Base-by-base conservation (phyloP, 2,329 filamentous ascomycete genomes). In the Pyricularia sp. region DNA sequence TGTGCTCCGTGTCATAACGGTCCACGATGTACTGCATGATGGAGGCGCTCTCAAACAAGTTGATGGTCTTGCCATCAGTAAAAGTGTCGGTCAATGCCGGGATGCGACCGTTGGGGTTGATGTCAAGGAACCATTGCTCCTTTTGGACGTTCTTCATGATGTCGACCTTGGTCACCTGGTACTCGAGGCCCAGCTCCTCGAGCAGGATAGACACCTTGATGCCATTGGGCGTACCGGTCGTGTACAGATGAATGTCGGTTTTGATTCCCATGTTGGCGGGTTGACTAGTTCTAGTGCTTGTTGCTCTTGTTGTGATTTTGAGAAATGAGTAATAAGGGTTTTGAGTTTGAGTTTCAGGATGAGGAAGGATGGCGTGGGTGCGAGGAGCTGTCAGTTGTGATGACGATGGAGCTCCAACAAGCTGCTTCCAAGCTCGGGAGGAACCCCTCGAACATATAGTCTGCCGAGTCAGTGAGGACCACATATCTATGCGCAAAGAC, bases 21-120 rank as follows among this genome's bases (percentile, higher is more conserved):
- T 93, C 90, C 23, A 91, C 88, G 6, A 97, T 85, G 77, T 97
- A 97, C 78, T 93, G 88, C 81, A 96, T 82, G 76, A 97, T 95
- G 72, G 90, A 87, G 69, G 92, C 93, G 71, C 88, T 92, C 80
- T 97, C 93, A 76, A 96, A 97, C 23, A 97, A 78, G 69, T 86
- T 84, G 76, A 97, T 92, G 42, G 83, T 81, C 77, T 90, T 82
- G 73, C 92, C 92, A 77, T 95, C 89, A 5, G 83, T 82, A 77
- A 92, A 90, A 7, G 84, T 91, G 79, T 97, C 93, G 9, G 92
- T 95, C 67, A 97, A 75, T 69, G 93, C 93, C 4, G 93, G 94
- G 74, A 97, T 97, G 73, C 93, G 91, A 72, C 93, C 93, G 78
- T 97, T 97, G 72, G 93, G 93, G 80, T 97, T 97, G 81, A 97